Percentiles rank a stretch among this genome's conserved stretches.
Conservation (phyloP, 768 basidiomycete genomes). For the Jaapia argillacea region DNA sequence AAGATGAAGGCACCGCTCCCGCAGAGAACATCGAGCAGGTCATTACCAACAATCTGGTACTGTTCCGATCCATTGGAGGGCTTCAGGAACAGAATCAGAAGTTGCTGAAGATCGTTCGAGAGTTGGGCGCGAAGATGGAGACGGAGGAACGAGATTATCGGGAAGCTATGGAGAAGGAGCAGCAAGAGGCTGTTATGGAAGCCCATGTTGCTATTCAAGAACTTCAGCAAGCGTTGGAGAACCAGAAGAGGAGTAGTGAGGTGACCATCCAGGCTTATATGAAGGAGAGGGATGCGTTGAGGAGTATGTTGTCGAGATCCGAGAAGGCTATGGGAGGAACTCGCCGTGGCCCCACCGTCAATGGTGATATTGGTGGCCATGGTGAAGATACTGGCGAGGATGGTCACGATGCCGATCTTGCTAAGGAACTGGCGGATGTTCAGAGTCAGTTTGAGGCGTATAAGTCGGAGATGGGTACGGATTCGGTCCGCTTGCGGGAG, state of each 20-base stretch:
- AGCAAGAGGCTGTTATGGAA: constrained; percentile 72
- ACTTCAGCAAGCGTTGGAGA: constrained; percentile 68
- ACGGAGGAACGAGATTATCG: constrained; percentile 70
- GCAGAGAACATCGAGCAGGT: constrained; percentile 61
- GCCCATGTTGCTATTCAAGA: constrained; percentile 82
- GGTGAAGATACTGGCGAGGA: constrained; percentile 6
- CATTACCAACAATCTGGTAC: constrained; percentile 82
- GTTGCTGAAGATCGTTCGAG: constrained; percentile 72
- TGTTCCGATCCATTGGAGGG: constrained; percentile 69
- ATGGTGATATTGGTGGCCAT: constrained; percentile 24
- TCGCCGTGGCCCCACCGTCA: constrained; percentile 13
- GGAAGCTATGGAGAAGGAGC: constrained; percentile 60
- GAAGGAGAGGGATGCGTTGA: constrained; percentile 83
- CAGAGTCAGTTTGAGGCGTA: constrained; percentile 78
- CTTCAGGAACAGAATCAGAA: constrained; percentile 93
- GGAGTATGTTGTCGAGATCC: constrained; percentile 56
- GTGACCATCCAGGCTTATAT: constrained; percentile 69
- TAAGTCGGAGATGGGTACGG: constrained; percentile 70
- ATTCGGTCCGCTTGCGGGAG: constrained; percentile 63
- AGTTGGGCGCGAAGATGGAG: constrained; percentile 81
- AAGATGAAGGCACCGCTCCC: constrained; percentile 31
- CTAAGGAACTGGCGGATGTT: constrained; percentile 57
- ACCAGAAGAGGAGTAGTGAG: constrained; percentile 62
- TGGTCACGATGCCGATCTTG: constrained; percentile 26
- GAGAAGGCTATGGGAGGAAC: too few species aligned